Evolutionary conservation across 768 basidiomycete genomes (phyloP).

Genomic region (Mycena vitilis): DNA sequence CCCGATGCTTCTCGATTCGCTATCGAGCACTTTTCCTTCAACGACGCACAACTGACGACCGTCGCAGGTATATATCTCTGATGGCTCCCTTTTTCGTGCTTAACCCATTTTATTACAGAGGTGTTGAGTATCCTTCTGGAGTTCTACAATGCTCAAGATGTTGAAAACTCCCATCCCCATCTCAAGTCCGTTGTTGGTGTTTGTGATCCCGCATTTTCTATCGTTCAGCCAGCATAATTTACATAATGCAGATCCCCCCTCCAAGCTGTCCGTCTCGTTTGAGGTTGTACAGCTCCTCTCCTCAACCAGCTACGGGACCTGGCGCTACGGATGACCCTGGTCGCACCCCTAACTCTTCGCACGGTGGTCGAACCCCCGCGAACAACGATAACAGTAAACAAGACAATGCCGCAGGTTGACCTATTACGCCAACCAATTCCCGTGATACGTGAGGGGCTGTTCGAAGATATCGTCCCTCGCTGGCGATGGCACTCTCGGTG

Average conservation of each 20-base stretch:
- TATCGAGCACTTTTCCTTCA: constrained; percentile 74
- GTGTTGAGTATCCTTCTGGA: constrained; percentile 75
- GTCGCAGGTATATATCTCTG: constrained; percentile 64
- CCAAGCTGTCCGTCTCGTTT: constrained; percentile 51
- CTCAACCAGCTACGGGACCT: constrained; percentile 44
- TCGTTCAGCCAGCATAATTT: constrained; percentile 14
- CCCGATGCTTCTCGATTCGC: constrained; percentile 77
- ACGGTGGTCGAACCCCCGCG: constrained; percentile 68
- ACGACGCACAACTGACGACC: constrained; percentile 64
- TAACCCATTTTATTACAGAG: constrained; percentile 52
- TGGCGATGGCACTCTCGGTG: constrained; percentile 24
- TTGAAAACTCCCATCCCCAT: constrained; percentile 57
- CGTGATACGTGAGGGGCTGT: constrained; percentile 33
- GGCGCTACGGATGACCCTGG: constrained; percentile 47
- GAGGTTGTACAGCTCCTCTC: constrained; percentile 45
- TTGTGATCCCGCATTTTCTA: constrained; percentile 40
- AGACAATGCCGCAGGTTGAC: background rate
- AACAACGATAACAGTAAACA: constrained; percentile 39
- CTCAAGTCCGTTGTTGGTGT: constrained; percentile 64
- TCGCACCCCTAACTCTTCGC: constrained; percentile 69
- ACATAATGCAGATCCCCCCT: constrained; percentile 57
- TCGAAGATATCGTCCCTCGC: constrained; percentile 23
- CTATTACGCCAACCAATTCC: constrained; percentile 43
- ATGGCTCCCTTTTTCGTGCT: constrained; percentile 17
- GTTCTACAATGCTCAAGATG: constrained; percentile 77